Evolutionary conservation across 2,329 filamentous ascomycete genomes (phyloP), one percentile per base, ranked within the genome.

Genomic region (Neofusicoccum parvum): DNA sequence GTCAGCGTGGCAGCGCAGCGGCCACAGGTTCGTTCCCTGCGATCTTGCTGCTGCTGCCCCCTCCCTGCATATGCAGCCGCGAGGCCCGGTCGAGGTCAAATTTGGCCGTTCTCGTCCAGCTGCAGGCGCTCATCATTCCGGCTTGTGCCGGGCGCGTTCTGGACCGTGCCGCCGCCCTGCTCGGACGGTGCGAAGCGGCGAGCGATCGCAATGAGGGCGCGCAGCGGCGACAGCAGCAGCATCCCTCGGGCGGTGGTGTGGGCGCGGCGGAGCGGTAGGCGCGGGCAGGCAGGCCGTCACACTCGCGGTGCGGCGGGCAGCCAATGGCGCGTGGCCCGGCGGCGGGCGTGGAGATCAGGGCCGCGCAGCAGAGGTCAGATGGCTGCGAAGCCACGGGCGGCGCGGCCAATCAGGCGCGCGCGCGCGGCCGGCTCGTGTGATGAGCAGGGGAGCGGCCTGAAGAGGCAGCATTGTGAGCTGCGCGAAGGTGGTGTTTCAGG

Each of bases 401-500:
- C 49, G 32, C 49, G 11, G 50, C 32, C 50, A 37, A 53, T 37
- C 11, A 39, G 34, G 34, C 32, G 32, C 6, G 32, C 49, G n/a
- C 49, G 32, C 15, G 34, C 48, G 14, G 48, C 37, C 39, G 39
- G 53, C 37, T n/a, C 14, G 56, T 60, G 56, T 60, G 56, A 60
- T 60, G 54, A 60, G 56, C 56, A 60, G 56, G 56, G 56, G 56
- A 43, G 56, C 41, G 41, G 56, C 56, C 56, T 60, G 56, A 60
- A 60, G 56, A 46, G 56, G 41, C 27, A 48, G 56, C 56, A 60
- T 60, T 34, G 48, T 34, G 39, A 60, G 23, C 14, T 36, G 43
- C 17, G 39, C 17, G 20, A 34, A 37, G 20, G 53, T n/a, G 39
- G 56, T 48, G 56, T 60, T 60, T 60, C 56, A 60, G 56, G 56